phyloP scores from a whole-genome alignment of 129 eudicot species.

The Chrysanthemum lavandulifolium region DNA sequence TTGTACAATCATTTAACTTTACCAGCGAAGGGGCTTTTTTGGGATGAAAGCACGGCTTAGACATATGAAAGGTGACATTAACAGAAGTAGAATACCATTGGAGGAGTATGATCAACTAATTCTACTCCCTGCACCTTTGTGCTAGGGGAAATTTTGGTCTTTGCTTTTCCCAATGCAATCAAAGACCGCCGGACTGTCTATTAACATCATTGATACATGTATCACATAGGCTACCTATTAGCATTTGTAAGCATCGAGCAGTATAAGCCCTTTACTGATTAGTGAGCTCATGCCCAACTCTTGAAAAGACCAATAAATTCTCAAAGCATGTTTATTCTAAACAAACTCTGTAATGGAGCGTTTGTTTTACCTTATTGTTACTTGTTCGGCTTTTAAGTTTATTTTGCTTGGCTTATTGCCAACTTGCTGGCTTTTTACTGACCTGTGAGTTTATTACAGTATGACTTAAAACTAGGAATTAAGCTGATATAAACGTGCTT shows the following conservation, averaged over 20 bases:
- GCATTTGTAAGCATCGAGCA: background rate
- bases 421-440: too few species aligned
- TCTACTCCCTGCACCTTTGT: background rate
- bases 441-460: too few species aligned
- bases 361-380: too few species aligned
- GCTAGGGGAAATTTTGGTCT: background rate
- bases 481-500: too few species aligned
- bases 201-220: background rate
- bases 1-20: background rate
- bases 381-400: too few species aligned
- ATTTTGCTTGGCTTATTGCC: too few species aligned
- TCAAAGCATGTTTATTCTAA: background rate
- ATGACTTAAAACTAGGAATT: too few species aligned
- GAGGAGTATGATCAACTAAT: background rate
- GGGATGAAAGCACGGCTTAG: background rate
- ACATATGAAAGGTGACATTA: background rate
- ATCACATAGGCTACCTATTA: background rate
- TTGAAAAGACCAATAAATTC: background rate
- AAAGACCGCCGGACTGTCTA: background rate
- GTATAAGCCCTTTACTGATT: background rate
- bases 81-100: background rate
- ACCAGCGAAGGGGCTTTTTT: background rate
- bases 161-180: background rate
- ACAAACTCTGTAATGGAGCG: background rate
- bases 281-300: background rate